These are phyloP conservation scores for Solanum bulbocastanum DNA, from an alignment of 257 asterid genomes.

Conservation along the genomic window DNA sequence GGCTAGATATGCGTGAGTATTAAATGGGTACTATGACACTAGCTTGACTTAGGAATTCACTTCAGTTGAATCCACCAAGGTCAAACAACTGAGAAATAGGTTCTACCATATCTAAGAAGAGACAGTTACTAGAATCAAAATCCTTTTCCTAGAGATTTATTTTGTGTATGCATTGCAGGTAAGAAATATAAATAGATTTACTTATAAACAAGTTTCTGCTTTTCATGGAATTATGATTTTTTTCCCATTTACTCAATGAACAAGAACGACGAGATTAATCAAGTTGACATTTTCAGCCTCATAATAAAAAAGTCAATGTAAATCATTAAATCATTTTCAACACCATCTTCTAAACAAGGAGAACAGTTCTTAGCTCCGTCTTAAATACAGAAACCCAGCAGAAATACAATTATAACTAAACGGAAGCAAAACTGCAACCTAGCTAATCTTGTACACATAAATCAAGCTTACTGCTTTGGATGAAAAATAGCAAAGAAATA, in stretches of 20 bases:
- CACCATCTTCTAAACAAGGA: background rate
- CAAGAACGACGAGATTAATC: background rate
- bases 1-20: background rate
- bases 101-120: background rate
- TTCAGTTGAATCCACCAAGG: background rate
- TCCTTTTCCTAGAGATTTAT: background rate
- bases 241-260: background rate
- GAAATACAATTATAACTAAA: background rate
- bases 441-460: background rate
- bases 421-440: background rate
- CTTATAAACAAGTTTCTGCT: background rate
- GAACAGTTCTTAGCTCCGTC: background rate
- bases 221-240: background rate
- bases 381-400: background rate
- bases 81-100: background rate
- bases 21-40: background rate
- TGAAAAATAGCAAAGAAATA: background rate
- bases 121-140: background rate
- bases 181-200: background rate
- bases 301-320: background rate
- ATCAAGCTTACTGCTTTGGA: background rate
- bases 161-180: background rate
- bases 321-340: background rate
- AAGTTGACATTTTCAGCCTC: background rate
- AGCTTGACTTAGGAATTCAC: background rate